These are phyloP conservation scores for Nemania sp. DNA, from an alignment of 2,329 filamentous ascomycete species.

Conservation along the genomic window DNA sequence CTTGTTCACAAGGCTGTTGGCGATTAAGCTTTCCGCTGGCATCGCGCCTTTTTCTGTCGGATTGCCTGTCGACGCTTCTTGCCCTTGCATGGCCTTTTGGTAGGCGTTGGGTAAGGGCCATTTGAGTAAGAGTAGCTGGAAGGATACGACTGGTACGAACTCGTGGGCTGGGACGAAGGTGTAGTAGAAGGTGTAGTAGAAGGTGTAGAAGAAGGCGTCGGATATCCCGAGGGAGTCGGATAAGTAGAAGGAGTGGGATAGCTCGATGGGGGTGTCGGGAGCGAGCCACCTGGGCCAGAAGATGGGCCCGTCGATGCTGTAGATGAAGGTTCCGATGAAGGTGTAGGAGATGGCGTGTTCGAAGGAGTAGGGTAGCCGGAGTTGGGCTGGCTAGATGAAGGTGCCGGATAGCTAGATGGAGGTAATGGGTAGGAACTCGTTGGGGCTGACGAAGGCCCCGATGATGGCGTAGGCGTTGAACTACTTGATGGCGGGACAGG, in stretches of 20 bases:
- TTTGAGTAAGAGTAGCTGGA: not conserved
- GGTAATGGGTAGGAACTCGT: not conserved
- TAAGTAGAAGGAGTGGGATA: not conserved
- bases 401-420: not conserved
- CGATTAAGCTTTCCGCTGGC: not conserved
- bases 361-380: not conserved
- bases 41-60: not conserved
- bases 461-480: not conserved
- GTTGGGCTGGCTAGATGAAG: not conserved
- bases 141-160: not conserved
- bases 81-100: constrained; percentile 4
- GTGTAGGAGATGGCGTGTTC: not conserved
- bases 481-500: not conserved
- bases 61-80: not conserved
- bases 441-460: not conserved
- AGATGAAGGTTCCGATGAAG: not conserved
- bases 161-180: not conserved
- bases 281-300: not conserved
- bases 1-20: too few relatives aligned
- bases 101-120: not conserved
- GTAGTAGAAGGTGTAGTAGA: not conserved
- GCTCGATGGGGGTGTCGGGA: not conserved
- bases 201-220: not conserved
- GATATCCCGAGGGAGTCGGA: not conserved
- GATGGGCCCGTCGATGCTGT: not conserved